Percentiles rank a stretch among this genome's conserved stretches.
These are phyloP conservation scores for Yamadazyma diddensiae DNA, from an alignment of 1,139 yeast genomes.

Conservation along the genomic window DNA sequence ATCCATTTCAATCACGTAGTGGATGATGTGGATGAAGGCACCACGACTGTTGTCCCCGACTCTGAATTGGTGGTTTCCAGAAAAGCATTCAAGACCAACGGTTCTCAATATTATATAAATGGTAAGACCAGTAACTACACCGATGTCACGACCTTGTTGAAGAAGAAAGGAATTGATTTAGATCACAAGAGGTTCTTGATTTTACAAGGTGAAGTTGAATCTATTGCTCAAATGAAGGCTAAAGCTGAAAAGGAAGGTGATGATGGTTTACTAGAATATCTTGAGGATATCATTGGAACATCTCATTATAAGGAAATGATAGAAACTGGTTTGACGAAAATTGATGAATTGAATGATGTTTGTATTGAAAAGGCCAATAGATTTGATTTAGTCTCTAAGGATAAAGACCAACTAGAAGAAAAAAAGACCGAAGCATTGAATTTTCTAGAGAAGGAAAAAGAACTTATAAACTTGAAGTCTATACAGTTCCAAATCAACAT, in stretches of 20 bases:
- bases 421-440: slow-evolving; percentile 68
- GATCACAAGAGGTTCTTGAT: slow-evolving; percentile 94
- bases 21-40: slow-evolving; percentile 49
- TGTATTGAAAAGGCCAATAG: slow-evolving; percentile 82
- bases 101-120: slow-evolving; percentile 77
- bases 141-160: slow-evolving; percentile 72
- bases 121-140: slow-evolving; percentile 68
- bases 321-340: slow-evolving; percentile 57
- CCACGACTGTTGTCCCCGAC: slow-evolving; percentile 44
- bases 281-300: slow-evolving; percentile 97
- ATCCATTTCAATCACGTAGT: slow-evolving; percentile 82
- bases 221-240: slow-evolving; percentile 97
- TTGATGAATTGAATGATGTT: slow-evolving; percentile 71
- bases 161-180: slow-evolving; percentile 86
- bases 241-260: slow-evolving; percentile 91
- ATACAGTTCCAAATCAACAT: slow-evolving; percentile 56
- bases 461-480: slow-evolving; percentile 52
- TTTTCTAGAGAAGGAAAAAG: slow-evolving; percentile 65
- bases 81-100: slow-evolving; percentile 71
- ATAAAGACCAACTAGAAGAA: slow-evolving; percentile 65
- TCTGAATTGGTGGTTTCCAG: slow-evolving; percentile 73
- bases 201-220: slow-evolving; percentile 97
- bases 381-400: slow-evolving; percentile 76
- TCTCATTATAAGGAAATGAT: slow-evolving; percentile 75
- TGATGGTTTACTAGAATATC: slow-evolving; percentile 88